These are phyloP conservation scores for Scenedesmus sp. DNA, from an alignment of 163 green algal species.

Conservation along the genomic window DNA sequence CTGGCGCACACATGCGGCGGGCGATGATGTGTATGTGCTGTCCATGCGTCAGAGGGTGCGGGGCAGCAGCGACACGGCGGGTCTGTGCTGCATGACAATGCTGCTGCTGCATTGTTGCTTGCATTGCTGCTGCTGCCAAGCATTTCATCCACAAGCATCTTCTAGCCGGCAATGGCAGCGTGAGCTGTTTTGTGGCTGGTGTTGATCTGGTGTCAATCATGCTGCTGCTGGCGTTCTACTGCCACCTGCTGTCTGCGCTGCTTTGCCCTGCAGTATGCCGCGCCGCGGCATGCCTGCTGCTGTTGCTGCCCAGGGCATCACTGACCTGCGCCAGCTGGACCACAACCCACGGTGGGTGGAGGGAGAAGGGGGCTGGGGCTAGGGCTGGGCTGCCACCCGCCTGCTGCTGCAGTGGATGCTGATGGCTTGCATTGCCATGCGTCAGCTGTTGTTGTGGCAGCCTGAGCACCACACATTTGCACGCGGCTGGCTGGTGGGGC, in stretches of 20 bases:
- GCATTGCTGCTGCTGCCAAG: neutral
- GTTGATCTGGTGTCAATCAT: neutral
- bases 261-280: slow-evolving; percentile 26
- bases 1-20: neutral
- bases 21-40: no score
- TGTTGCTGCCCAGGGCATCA: slow-evolving; percentile 76
- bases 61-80: neutral
- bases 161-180: neutral
- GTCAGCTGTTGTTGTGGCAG: no score
- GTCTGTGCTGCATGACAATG: neutral
- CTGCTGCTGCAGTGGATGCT: no score
- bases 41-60: no score
- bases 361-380: neutral
- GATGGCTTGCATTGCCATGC: no score
- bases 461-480: no score
- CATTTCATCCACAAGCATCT: no score
- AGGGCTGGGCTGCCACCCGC: neutral
- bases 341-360: slow-evolving; percentile 65
- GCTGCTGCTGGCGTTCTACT: neutral
- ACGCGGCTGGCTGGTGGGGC: no score
- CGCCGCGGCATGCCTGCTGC: slow-evolving; percentile 20
- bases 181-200: neutral
- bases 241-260: neutral
- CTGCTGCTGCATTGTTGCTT: neutral
- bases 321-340: slow-evolving; percentile 77